Evolutionary conservation across 805 yeast species (phyloP), one percentile per base, ranked within the genome.

Genomic region (Komagataella ulmi): DNA sequence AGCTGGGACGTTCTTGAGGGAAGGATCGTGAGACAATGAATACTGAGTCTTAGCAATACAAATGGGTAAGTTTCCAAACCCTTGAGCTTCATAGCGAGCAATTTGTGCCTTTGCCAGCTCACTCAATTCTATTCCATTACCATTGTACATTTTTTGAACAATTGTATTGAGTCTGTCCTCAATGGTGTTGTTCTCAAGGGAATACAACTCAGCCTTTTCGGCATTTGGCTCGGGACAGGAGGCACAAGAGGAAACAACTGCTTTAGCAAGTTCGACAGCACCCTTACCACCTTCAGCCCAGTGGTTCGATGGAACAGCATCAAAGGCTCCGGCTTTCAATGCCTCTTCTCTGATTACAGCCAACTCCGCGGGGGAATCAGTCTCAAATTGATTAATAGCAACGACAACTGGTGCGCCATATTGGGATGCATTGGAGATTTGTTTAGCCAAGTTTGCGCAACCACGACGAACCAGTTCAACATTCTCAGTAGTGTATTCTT

Each of bases 261-360:
- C 84, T 50, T 79, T 60, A 49, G 93, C 95, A 58, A 85, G 72
- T 52, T 79, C 81, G 53, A 83, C 74, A 1, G 95, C 88, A 60
- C 95, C 95, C 55, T 67, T 70, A 61, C 95, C 95, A 72, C 95
- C 95, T 69, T 82, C 78, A 62, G 83, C 89, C 91, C 91, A 85
- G 65, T 85, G 95, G 74, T 85, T 83, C 24, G 90, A 81, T 49
- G 81, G 84, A 57, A 85, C 82, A 19, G 93, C 91, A 60, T 80
- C 89, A 49, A 66, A 67, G 24, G 93, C 95, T 64, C 95, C 95
- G 8, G 90, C 90, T 63, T 77, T 77, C 58, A 82, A 63, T 2
- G 93, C 77, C 59, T 76, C 81, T 62, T 81, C 76, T 61, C 73
- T 81, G 56, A 85, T 83, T 47, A 83, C 73, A 54, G 77, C 83